Conservation (phyloP, 495 filamentous ascomycete genomes). For the Lindgomyces ingoldianus region DNA sequence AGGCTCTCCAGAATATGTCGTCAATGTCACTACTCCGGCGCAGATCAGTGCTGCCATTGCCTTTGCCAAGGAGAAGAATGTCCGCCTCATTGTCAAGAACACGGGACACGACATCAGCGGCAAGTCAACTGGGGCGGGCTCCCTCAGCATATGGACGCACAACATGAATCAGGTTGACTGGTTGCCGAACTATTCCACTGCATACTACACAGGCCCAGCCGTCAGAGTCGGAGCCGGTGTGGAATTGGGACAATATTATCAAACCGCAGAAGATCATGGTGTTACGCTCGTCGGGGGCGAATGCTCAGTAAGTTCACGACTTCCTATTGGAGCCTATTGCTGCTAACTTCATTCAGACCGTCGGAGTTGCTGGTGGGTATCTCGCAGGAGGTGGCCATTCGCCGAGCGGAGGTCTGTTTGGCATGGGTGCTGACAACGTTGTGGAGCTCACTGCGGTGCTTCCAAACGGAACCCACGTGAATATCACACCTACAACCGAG, state of each 20-base stretch:
- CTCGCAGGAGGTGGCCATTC: slow-evolving; percentile 27
- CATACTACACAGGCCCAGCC: slow-evolving; percentile 13
- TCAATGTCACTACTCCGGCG: slow-evolving; percentile 57
- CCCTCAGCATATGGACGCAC: slow-evolving; percentile 34
- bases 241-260: slow-evolving; percentile 1
- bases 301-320: slow-evolving; percentile 3
- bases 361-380: slow-evolving; percentile 30
- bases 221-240: slow-evolving; percentile 24
- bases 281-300: slow-evolving; percentile 27
- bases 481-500: not conserved
- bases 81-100: slow-evolving; percentile 67
- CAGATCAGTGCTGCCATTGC: slow-evolving; percentile 62
- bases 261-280: slow-evolving; percentile 6
- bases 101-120: slow-evolving; percentile 57
- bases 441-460: slow-evolving; percentile 8
- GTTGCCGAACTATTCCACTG: not conserved
- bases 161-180: slow-evolving; percentile 23
- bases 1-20: slow-evolving; percentile 59
- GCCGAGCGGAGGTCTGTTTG: slow-evolving; percentile 9
- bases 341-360: slow-evolving; percentile 10
- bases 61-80: slow-evolving; percentile 61
- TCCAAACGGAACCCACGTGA: slow-evolving; percentile 12
- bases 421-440: slow-evolving; percentile 31
- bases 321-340: not conserved
- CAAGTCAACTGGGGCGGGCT: slow-evolving; percentile 11